A percentile compares a stretch with the other conserved stretches of the same genome.
These are phyloP conservation scores for Reticulascus tulasneorum DNA, from an alignment of 2,329 filamentous ascomycete species.

Conservation along the genomic window DNA sequence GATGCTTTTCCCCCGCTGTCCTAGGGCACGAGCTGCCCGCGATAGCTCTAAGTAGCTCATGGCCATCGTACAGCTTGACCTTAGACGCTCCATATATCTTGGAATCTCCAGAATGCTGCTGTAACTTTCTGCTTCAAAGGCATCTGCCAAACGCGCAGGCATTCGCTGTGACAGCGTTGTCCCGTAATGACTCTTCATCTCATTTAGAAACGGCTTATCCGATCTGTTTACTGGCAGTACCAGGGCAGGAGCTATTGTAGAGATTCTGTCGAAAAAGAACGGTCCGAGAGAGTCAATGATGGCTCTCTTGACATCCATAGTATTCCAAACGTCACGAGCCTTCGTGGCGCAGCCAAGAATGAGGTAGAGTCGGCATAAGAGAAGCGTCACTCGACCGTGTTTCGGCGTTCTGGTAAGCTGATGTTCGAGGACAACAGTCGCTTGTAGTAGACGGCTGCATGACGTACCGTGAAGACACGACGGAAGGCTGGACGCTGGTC, in stretches of 20 bases:
- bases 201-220: constrained; percentile 31
- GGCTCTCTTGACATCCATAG: constrained; percentile 51
- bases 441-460: constrained; percentile 37
- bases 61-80: constrained; percentile 46
- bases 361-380: constrained; percentile 50
- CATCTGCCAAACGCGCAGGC: constrained; percentile 37
- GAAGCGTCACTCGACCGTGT: constrained; percentile 42
- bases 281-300: constrained; percentile 54
- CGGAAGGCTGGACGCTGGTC: neutral
- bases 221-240: constrained; percentile 22
- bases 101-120: constrained; percentile 45
- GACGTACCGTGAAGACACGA: no score
- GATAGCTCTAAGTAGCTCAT: constrained; percentile 50
- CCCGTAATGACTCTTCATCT: constrained; percentile 42
- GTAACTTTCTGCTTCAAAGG: constrained; percentile 48
- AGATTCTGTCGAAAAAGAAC: constrained; percentile 52
- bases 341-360: constrained; percentile 45
- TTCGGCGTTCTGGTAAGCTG: constrained; percentile 42
- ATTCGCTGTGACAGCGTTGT: constrained; percentile 43
- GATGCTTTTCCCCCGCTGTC: constrained; percentile 35
- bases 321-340: constrained; percentile 45
- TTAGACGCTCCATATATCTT: constrained; percentile 37
- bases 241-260: constrained; percentile 43
- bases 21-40: constrained; percentile 40
- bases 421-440: constrained; percentile 44